Conservation (phyloP, 2,329 filamentous ascomycete genomes). For the Venturia carpophila region DNA sequence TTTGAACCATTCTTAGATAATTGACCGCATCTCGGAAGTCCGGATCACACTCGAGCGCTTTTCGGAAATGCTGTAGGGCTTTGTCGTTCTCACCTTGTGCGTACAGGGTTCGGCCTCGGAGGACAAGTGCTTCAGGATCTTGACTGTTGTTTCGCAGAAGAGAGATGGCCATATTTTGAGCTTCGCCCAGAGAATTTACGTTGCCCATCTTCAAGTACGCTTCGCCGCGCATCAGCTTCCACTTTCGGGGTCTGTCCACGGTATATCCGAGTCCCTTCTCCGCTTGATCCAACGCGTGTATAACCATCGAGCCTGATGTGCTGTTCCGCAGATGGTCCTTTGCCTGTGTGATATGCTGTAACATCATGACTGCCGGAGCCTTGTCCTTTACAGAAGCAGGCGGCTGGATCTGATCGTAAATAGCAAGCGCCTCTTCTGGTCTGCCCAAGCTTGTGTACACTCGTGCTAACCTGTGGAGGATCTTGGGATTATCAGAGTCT, state of each 20-base stretch:
- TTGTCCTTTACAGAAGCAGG: slow-evolving; percentile 78
- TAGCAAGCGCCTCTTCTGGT: slow-evolving; percentile 76
- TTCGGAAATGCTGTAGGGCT: slow-evolving; percentile 83
- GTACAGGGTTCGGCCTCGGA: slow-evolving; percentile 81
- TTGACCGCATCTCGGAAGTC: slow-evolving; percentile 85
- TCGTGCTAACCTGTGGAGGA: slow-evolving; percentile 76
- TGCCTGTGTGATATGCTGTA: slow-evolving; percentile 70
- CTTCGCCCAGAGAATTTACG: slow-evolving; percentile 79
- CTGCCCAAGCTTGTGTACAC: slow-evolving; percentile 83
- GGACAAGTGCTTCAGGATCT: slow-evolving; percentile 86
- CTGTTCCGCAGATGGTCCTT: slow-evolving; percentile 67
- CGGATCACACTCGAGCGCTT: slow-evolving; percentile 82
- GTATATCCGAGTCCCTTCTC: slow-evolving; percentile 67
- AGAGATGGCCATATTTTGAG: slow-evolving; percentile 84
- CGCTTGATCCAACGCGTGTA: slow-evolving; percentile 86
- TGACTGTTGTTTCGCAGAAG: slow-evolving; percentile 78
- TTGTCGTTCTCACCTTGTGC: slow-evolving; percentile 91
- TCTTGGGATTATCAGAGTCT: slow-evolving; percentile 80
- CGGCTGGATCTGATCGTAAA: slow-evolving; percentile 73
- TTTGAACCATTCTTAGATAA: slow-evolving; percentile 82
- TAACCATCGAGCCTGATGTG: slow-evolving; percentile 79
- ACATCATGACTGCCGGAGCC: slow-evolving; percentile 75
- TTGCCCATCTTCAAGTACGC: slow-evolving; percentile 90
- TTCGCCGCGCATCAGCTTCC: slow-evolving; percentile 86
- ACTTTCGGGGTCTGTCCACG: slow-evolving; percentile 80